Percentiles rank a stretch among this genome's conserved stretches.
Evolutionary conservation across 2,329 filamentous ascomycete genomes (phyloP).

Genomic region (Aspergillus thermomutatus): DNA sequence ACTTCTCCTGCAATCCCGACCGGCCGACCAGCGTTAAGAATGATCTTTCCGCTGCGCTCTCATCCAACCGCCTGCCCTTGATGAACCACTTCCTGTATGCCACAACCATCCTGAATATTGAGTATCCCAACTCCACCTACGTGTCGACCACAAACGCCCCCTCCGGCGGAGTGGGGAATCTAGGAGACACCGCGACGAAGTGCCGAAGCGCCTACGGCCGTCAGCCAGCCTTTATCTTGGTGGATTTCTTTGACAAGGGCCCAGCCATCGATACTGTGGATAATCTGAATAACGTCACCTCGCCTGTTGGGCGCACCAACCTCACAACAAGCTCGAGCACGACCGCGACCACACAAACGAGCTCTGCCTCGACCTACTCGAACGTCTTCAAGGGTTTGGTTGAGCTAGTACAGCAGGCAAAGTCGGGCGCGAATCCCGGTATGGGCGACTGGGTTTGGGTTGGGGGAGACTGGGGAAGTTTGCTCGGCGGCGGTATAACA

Average conservation of each 20-base stretch:
- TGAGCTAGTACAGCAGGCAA: slow-evolving; percentile 35
- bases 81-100: slow-evolving; percentile 79
- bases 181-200: slow-evolving; percentile 46
- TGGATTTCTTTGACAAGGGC: slow-evolving; percentile 76
- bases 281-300: slow-evolving; percentile 57
- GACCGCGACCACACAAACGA: slow-evolving; percentile 25
- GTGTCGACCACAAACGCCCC: slow-evolving; percentile 65
- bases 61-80: slow-evolving; percentile 62
- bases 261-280: slow-evolving; percentile 69
- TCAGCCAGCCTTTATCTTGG: slow-evolving; percentile 69
- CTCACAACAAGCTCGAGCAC: slow-evolving; percentile 7
- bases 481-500: slow-evolving; percentile 39
- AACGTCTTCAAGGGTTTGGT: slow-evolving; percentile 38
- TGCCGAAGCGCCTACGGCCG: slow-evolving; percentile 60
- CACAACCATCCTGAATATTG: slow-evolving; percentile 51
- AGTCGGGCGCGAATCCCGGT: slow-evolving; percentile 34
- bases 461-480: slow-evolving; percentile 40
- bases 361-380: slow-evolving; percentile 26
- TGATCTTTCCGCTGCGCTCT: slow-evolving; percentile 49
- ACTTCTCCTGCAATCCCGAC: slow-evolving; percentile 70
- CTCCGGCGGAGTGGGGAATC: slow-evolving; percentile 52
- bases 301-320: slow-evolving; percentile 42
- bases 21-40: slow-evolving; percentile 57
- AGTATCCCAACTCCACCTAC: slow-evolving; percentile 59
- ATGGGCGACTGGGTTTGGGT: slow-evolving; percentile 45